phyloP scores from a whole-genome alignment of 148 eudicot species.

The Cornus controversa region DNA sequence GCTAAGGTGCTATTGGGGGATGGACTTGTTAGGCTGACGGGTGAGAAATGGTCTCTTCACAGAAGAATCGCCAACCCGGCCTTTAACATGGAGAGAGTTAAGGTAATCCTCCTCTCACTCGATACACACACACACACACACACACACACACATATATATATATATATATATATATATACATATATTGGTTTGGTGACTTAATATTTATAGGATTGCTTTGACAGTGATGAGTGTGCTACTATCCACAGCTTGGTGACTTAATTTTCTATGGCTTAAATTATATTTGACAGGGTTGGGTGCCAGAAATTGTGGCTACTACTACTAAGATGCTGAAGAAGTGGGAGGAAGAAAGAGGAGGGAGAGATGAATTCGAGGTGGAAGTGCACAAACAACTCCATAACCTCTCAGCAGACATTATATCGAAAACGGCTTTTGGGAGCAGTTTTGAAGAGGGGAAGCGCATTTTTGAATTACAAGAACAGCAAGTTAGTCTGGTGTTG shows the following conservation, averaged over 20 bases:
- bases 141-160: background rate
- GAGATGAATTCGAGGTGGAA: conserved; percentile 64
- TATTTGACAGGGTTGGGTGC: conserved; percentile 65
- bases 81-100: conserved; percentile 60
- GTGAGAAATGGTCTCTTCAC: conserved; percentile 71
- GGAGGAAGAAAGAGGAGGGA: conserved; percentile 42
- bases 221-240: too few species aligned
- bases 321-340: conserved; percentile 41
- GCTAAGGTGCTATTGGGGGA: conserved; percentile 52
- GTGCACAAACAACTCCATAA: conserved; percentile 58
- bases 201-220: too few species aligned
- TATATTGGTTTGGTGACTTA: too few species aligned
- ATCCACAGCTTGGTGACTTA: too few species aligned
- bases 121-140: background rate
- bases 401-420: conserved; percentile 69
- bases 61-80: conserved; percentile 65
- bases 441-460: conserved; percentile 66
- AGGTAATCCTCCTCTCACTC: conserved; percentile 13
- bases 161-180: too few species aligned
- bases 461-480: conserved; percentile 65
- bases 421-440: conserved; percentile 86
- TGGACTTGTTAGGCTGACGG: conserved; percentile 61
- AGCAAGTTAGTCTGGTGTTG: conserved; percentile 48
- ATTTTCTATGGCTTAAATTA: background rate
- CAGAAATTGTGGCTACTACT: conserved; percentile 66